Evolutionary conservation across 2,329 filamentous ascomycete genomes (phyloP), one percentile per base, ranked within the genome.

Genomic region (Mycosphaerella arachidis): DNA sequence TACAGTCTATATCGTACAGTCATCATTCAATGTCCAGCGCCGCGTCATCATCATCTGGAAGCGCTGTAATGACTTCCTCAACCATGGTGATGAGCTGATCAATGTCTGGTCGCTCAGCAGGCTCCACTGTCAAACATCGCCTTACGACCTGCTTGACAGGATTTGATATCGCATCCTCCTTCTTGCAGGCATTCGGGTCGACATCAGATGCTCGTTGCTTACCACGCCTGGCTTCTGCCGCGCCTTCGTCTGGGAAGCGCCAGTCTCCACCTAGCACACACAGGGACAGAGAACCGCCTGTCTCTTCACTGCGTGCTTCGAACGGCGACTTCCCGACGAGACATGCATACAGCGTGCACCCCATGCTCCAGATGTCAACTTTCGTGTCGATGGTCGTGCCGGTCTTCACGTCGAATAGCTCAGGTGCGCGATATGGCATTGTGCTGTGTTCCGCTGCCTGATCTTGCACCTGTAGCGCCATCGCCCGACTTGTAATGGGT

Each of bases 321-420:
- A 99, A 99, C 1, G 94, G 94, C 13, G 90, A 95, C 76, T 99
- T 97, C 66, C 94, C 94, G 30, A 97, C 91, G 9, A 99, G 83
- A 71, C 94, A 97, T 40, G 94, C 94, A 76, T 96, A 99, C 48
- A 99, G 81, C n/a, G 94, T 97, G 80, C 94, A 97, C 55, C 94
- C 94, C 24, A 99, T 79, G 16, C 91, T 96, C 94, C 94, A 99
- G 66, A 99, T 96, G 75, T 99, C 94, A 45, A 96, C 91, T 74
- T 97, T 97, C 12, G 92, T 96, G 76, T 97, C 94, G 71, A 99
- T 89, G 54, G 91, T 85, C 53, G 88, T 87, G 63, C 91, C 93
- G 3, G 92, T 97, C 77, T 96, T 96, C 58, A 97, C 94, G 74
- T 99, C 94, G 76, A 99, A 99, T 62, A 99, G 86, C 77, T 99